A percentile compares a stretch with the other conserved stretches of the same genome.
Conservation (phyloP, 2,329 filamentous ascomycete species). For the Fusarium sp. region DNA sequence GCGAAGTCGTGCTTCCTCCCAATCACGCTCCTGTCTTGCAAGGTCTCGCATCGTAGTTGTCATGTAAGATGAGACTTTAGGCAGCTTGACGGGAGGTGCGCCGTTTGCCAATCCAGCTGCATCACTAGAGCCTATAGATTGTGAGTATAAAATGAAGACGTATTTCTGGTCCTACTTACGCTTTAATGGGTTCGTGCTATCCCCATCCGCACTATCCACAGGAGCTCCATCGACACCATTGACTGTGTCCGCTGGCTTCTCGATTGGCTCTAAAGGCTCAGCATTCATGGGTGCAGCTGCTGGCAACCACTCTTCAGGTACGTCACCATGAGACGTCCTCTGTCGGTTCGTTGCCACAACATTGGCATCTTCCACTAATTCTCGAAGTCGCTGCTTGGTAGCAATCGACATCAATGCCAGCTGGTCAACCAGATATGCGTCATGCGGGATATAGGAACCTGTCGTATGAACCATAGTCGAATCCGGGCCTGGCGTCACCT, state of each 20-base stretch:
- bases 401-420: constrained; percentile 85
- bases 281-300: constrained; percentile 70
- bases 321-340: constrained; percentile 80
- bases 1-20: constrained; percentile 77
- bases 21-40: constrained; percentile 74
- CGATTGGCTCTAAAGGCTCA: constrained; percentile 52
- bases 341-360: constrained; percentile 78
- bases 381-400: constrained; percentile 81
- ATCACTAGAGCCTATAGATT: constrained; percentile 56
- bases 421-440: constrained; percentile 83
- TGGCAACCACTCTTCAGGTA: constrained; percentile 81
- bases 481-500: constrained; percentile 69
- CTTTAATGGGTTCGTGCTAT: constrained; percentile 68
- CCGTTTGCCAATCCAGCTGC: constrained; percentile 52
- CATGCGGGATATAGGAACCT: constrained; percentile 79
- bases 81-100: constrained; percentile 61
- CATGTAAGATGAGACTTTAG: constrained; percentile 63
- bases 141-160: constrained; percentile 27
- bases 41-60: constrained; percentile 69
- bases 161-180: constrained; percentile 60
- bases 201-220: constrained; percentile 63
- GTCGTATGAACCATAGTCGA: constrained; percentile 71
- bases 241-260: constrained; percentile 31
- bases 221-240: constrained; percentile 35
- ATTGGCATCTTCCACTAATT: constrained; percentile 81